Conservation (phyloP, 2,329 filamentous ascomycete genomes). For the Cercospora nicotianae region DNA sequence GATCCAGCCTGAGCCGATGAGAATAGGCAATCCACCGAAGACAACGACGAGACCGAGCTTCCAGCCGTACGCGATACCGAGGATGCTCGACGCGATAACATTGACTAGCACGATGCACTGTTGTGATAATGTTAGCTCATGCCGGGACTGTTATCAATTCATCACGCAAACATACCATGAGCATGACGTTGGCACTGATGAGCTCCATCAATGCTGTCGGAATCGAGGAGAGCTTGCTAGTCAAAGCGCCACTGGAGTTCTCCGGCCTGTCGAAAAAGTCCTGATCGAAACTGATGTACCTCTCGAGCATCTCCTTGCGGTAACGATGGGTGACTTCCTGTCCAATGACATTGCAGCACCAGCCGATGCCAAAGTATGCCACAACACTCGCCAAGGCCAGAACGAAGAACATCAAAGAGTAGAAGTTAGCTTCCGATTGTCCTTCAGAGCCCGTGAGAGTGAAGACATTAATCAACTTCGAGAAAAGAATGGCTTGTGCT, state of each 20-base stretch:
- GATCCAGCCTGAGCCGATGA: slow-evolving; percentile 39
- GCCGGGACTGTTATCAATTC: not conserved
- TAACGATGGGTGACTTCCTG: slow-evolving; percentile 44
- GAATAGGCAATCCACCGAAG: slow-evolving; percentile 38
- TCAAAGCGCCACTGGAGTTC: slow-evolving; percentile 52
- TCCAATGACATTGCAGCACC: slow-evolving; percentile 47
- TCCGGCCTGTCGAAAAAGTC: slow-evolving; percentile 46
- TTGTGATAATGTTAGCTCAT: not conserved
- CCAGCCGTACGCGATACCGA: slow-evolving; percentile 41
- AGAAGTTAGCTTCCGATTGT: slow-evolving; percentile 50
- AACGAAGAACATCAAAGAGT: slow-evolving; percentile 58
- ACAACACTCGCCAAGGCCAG: slow-evolving; percentile 51
- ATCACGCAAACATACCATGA: slow-evolving; percentile 25
- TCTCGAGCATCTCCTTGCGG: slow-evolving; percentile 39
- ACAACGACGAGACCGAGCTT: slow-evolving; percentile 40
- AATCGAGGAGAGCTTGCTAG: slow-evolving; percentile 50
- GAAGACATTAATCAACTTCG: slow-evolving; percentile 52
- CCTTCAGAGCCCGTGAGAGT: slow-evolving; percentile 39
- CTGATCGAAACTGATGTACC: slow-evolving; percentile 34
- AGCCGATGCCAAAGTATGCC: slow-evolving; percentile 51
- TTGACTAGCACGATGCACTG: slow-evolving; percentile 38
- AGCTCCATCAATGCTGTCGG: slow-evolving; percentile 54
- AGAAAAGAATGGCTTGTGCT: slow-evolving; percentile 53
- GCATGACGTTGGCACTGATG: slow-evolving; percentile 48
- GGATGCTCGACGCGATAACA: slow-evolving; percentile 33